A percentile compares a stretch with the other conserved stretches of the same genome.
Evolutionary conservation across 1,284 basidiomycete species (phyloP).

Genomic region (Takashimella koratensis): DNA sequence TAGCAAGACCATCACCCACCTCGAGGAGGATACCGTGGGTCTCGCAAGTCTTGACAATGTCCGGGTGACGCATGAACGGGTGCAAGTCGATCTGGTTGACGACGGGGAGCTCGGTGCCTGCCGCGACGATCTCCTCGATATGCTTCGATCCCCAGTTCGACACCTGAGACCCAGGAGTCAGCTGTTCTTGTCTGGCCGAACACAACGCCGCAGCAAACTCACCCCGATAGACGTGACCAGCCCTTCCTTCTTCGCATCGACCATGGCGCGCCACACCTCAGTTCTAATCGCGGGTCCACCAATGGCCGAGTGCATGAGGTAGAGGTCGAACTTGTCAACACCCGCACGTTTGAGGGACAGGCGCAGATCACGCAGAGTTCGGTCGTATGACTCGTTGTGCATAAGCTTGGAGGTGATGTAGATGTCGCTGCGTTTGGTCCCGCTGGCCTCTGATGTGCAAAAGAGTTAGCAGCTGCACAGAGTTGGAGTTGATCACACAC

Average conservation of each 20-base stretch:
- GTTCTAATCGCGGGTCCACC: conserved; percentile 47
- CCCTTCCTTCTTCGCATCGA: conserved; percentile 49
- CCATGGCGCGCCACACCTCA: conserved; percentile 50
- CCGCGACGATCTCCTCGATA: conserved; percentile 51
- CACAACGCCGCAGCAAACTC: conserved; percentile 6
- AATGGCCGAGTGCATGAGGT: conserved; percentile 51
- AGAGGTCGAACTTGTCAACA: conserved; percentile 52
- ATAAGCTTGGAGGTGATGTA: conserved; percentile 69
- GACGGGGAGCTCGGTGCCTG: conserved; percentile 42
- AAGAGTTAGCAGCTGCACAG: too few species aligned
- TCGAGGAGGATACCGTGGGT: conserved; percentile 52
- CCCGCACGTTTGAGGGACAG: conserved; percentile 57
- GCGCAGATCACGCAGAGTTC: conserved; percentile 55
- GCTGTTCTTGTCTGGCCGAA: neutral
- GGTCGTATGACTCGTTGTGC: conserved; percentile 57
- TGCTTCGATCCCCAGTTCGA: conserved; percentile 53
- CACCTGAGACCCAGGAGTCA: conserved; percentile 23
- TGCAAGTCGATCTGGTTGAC: conserved; percentile 50
- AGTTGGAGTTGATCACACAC: conserved; percentile 18
- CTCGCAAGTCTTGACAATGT: conserved; percentile 52
- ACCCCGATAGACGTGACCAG: conserved; percentile 51
- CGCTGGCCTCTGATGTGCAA: conserved; percentile 14
- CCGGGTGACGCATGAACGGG: conserved; percentile 49
- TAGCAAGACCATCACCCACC: conserved; percentile 19
- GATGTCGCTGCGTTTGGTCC: conserved; percentile 56